Percentiles rank a stretch among this genome's conserved stretches.
These are phyloP conservation scores for Diaporthe vexans DNA, from an alignment of 2,329 filamentous ascomycete genomes.

Conservation along the genomic window DNA sequence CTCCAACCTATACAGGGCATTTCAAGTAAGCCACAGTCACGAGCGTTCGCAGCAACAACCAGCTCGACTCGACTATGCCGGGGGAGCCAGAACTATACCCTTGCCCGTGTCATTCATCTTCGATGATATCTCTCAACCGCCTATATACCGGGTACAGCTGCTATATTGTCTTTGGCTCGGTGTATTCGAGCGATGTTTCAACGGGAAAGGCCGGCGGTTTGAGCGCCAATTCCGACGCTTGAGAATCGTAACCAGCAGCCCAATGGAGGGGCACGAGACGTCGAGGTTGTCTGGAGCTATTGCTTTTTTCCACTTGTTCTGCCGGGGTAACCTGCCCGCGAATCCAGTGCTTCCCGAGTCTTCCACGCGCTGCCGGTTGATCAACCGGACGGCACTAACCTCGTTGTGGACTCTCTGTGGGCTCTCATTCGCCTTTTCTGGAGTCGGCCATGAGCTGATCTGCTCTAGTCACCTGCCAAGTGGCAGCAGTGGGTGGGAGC, in stretches of 20 bases:
- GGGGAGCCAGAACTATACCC: background rate
- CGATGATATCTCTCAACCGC: constrained; percentile 2
- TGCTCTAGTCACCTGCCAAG: constrained; percentile 39
- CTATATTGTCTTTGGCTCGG: constrained; percentile 25
- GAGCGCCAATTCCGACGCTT: constrained; percentile 34
- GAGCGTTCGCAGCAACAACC: background rate
- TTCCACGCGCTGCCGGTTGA: constrained; percentile 18
- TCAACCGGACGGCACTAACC: constrained; percentile 26
- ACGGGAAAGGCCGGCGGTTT: constrained; percentile 37
- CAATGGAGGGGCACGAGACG: constrained; percentile 15
- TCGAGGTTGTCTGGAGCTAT: constrained; percentile 1
- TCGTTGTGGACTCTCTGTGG: background rate
- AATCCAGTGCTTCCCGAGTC: constrained; percentile 19
- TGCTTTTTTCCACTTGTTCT: constrained; percentile 14
- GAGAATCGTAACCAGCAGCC: background rate
- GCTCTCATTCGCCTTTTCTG: constrained; percentile 28
- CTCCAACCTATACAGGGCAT: background rate
- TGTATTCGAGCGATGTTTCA: constrained; percentile 23
- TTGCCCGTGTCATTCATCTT: background rate
- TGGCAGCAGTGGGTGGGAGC: constrained; percentile 32
- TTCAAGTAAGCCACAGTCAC: background rate
- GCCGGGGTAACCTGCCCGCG: constrained; percentile 32
- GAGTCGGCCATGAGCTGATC: constrained; percentile 26
- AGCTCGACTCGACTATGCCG: background rate
- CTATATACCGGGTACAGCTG: constrained; percentile 10